Evolutionary conservation across 2,329 filamentous ascomycete species (phyloP), one percentile per base, ranked within the genome.

Genomic region (Tolypocladium endophyticum): DNA sequence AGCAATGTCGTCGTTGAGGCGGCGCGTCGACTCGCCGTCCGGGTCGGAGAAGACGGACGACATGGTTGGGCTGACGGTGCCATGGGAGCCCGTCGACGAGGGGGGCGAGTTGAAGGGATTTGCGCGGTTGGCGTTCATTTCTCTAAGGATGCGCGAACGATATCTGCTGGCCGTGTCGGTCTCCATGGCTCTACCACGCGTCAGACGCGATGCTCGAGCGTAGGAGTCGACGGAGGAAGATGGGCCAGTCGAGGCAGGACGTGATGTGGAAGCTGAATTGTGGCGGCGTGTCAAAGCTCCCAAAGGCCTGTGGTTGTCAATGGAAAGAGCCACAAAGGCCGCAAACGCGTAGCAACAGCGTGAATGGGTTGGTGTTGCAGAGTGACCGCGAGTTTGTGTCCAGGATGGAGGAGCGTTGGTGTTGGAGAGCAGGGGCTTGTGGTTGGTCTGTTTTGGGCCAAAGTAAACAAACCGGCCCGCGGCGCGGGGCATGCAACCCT

Each of bases 61-160:
- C 57, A 77, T 67, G 54, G 80, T 83, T 58, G 79, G 77, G 67
- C 79, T 81, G 63, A 83, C 75, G 62, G 80, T 82, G 68, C 81
- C 81, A 70, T 83, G 81, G 58, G 79, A 81, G 59, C 81, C 81
- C 36, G 81, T 83, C 8, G 81, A 84, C 8, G 81, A 82, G 25
- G 81, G 81, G 6, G 81, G 81, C 25, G 81, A 83, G 71, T 81
- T 81, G 72, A 82, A 83, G 7, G 81, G 81, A 69, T 83, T 81
- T 61, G 81, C 75, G 69, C 77, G 75, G 70, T 79, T 77, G 63
- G 77, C 73, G 56, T 78, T 76, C 77, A 81, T 80, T 72, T 81
- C 79, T 70, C 79, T 76, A 65, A 78, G 73, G 62, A 78, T 77
- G 65, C 76, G 76, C 66, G 76, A 78, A 66, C 75, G 76, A 72